Evolutionary conservation across 225 moss, liverwort and hornwort genomes (phyloP).

Genomic region (Takakia lepidozioides): DNA sequence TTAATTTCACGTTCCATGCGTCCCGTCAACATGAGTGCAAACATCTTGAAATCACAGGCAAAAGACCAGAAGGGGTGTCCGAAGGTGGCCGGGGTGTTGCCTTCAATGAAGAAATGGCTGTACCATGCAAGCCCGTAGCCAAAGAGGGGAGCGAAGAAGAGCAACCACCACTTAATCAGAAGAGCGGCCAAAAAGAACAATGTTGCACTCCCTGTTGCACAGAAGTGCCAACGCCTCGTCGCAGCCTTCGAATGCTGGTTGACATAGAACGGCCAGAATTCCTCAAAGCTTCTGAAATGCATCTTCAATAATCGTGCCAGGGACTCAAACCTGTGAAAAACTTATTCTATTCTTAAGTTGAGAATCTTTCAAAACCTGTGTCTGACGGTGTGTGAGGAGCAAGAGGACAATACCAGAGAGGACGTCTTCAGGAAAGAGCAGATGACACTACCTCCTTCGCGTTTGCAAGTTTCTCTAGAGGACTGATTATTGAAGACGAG

Average conservation of each 20-base stretch:
- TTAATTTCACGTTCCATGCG: conserved; percentile 92
- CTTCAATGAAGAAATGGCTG: conserved; percentile 90
- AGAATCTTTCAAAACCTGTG: no score
- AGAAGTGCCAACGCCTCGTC: conserved; percentile 76
- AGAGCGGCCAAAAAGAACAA: conserved; percentile 63
- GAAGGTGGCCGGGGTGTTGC: conserved; percentile 69
- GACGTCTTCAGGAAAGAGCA: no score
- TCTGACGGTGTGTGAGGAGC: no score
- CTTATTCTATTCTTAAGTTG: no score
- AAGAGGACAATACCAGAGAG: no score
- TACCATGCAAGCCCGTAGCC: conserved; percentile 93
- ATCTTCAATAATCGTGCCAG: no score
- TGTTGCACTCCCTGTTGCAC: conserved; percentile 51
- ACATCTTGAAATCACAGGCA: conserved; percentile 91
- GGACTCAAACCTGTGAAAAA: no score
- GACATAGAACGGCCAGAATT: conserved; percentile 96
- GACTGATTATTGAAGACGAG: no score
- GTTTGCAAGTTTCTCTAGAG: no score
- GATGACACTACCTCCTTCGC: no score
- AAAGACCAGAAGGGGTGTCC: conserved; percentile 90
- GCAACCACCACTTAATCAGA: conserved; percentile 73
- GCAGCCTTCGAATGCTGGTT: conserved; percentile 81
- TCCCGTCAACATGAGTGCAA: conserved; percentile 73
- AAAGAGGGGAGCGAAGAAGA: conserved; percentile 65
- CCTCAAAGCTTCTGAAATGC: conserved; percentile 87